phyloP scores from a whole-genome alignment of 495 filamentous ascomycete genomes.

The Hypoxylon subgilvum region DNA sequence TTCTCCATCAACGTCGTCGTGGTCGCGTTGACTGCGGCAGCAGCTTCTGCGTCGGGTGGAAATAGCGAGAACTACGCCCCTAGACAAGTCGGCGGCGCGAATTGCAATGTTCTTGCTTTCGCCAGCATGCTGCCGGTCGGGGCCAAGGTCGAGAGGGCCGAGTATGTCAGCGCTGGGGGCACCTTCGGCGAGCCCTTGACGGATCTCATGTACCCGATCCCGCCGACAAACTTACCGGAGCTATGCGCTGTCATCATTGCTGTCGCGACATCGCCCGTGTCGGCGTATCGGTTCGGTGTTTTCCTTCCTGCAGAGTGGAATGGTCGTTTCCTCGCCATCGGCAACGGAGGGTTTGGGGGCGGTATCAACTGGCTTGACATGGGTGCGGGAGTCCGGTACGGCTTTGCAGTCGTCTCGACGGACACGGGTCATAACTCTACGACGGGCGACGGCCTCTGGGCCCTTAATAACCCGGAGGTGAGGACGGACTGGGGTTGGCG shows the following conservation, averaged over 20 bases:
- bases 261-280: slow-evolving; percentile 50
- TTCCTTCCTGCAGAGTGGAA: slow-evolving; percentile 62
- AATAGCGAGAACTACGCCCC: neutral
- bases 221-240: slow-evolving; percentile 54
- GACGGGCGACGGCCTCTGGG: slow-evolving; percentile 51
- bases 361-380: slow-evolving; percentile 63
- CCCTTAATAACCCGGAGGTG: slow-evolving; percentile 48
- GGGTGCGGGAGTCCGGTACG: slow-evolving; percentile 52
- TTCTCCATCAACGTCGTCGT: slow-evolving; percentile 17
- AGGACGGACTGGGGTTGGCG: slow-evolving; percentile 55
- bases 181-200: slow-evolving; percentile 45
- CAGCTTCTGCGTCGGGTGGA: slow-evolving; percentile 8
- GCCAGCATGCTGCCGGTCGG: slow-evolving; percentile 30
- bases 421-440: slow-evolving; percentile 61
- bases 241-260: slow-evolving; percentile 57
- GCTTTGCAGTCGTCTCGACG: slow-evolving; percentile 60
- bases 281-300: slow-evolving; percentile 56
- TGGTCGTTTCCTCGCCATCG: slow-evolving; percentile 52
- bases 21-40: slow-evolving; percentile 4
- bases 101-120: slow-evolving; percentile 37
- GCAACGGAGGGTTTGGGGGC: slow-evolving; percentile 59
- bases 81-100: slow-evolving; percentile 4
- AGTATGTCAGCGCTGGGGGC: slow-evolving; percentile 41
- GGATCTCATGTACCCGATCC: slow-evolving; percentile 52
- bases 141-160: slow-evolving; percentile 43